Evolutionary conservation across 1,284 basidiomycete genomes (phyloP), one percentile per base, ranked within the genome.

Genomic region (Ceratobasidium theobromae): DNA sequence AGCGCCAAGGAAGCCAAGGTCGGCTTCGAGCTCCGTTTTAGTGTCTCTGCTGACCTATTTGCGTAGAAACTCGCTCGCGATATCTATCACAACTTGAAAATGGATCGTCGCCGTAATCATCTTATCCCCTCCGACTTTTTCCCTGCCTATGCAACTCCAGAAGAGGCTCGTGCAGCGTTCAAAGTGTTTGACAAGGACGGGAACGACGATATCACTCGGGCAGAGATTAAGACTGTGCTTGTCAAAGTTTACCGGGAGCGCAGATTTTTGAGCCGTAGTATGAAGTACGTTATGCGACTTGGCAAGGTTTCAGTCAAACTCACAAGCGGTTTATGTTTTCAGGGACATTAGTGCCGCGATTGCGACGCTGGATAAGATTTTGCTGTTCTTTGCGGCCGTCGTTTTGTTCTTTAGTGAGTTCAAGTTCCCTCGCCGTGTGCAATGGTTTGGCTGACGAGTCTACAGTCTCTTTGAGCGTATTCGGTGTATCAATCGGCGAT

Each of bases 171-270:
- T 62, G 79, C 79, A 11, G 90, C 89, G 1, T 92, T 92, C 79
- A 81, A 82, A 51, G 82, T 91, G 32, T 89, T 92, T 72, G 88
- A 89, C 75, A 80, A 78, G 69, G 90, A 92, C 73, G 81, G 84
- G 72, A 90, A 92, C 70, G 88, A 88, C 18, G 90, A 93, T 73
- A 81, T 92, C 65, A 86, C 87, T n/a, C 82, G 86, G 58, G 79
- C 82, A 32, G 91, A 93, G 76, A 83, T 93, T 74, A 92, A 91
- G 77, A 80, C 82, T 48, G 83, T 82, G 28, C 75, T 92, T 28
- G 76, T 91, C 69, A 84, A 81, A 73, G 80, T 87, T n/a, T 91
- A 90, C 78, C 88, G 86, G 73, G 88, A 91, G 74, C 83, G 89
- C 0, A 81, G 87, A 28, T 84, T 84, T 75, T 77, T 90, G 41